Percentiles rank a stretch among this genome's conserved stretches.
Evolutionary conservation across 176 grass and related monocot species (phyloP).

Genomic region (Raddia guianensis): DNA sequence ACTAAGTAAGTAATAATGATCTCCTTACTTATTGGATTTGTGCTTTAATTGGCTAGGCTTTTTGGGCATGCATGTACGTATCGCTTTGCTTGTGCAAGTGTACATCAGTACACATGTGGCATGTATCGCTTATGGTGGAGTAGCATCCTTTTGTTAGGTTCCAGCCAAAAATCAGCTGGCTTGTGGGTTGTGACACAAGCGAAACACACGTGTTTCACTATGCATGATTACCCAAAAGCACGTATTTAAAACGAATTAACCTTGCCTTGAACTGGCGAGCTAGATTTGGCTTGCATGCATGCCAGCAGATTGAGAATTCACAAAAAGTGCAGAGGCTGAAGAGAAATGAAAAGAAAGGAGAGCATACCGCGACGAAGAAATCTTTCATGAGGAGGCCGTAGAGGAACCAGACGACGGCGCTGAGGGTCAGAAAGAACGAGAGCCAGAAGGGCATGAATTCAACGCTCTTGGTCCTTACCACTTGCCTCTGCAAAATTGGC

Average conservation of each 20-base stretch:
- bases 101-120: too few relatives aligned
- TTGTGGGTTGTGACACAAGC: conserved; percentile 24
- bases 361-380: conserved; percentile 62
- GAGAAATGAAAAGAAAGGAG: neutral
- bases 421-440: conserved; percentile 84
- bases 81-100: conserved; percentile 15
- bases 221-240: conserved; percentile 23
- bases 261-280: conserved; percentile 18
- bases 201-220: conserved; percentile 36
- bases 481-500: conserved; percentile 55
- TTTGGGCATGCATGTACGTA: conserved; percentile 34
- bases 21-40: neutral
- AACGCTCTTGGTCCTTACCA: conserved; percentile 84
- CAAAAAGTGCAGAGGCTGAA: neutral
- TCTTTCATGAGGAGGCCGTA: conserved; percentile 77
- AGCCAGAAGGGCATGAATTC: conserved; percentile 87
- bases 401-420: conserved; percentile 84
- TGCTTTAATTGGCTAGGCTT: conserved; percentile 5
- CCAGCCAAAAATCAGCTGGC: conserved; percentile 32
- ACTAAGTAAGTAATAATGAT: neutral
- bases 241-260: conserved; percentile 26
- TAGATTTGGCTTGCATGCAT: neutral
- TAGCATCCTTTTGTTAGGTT: conserved; percentile 41
- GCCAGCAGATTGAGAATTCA: too few relatives aligned
- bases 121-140: neutral